phyloP scores from a whole-genome alignment of 441 rosid species.

The Kokia cookei region DNA sequence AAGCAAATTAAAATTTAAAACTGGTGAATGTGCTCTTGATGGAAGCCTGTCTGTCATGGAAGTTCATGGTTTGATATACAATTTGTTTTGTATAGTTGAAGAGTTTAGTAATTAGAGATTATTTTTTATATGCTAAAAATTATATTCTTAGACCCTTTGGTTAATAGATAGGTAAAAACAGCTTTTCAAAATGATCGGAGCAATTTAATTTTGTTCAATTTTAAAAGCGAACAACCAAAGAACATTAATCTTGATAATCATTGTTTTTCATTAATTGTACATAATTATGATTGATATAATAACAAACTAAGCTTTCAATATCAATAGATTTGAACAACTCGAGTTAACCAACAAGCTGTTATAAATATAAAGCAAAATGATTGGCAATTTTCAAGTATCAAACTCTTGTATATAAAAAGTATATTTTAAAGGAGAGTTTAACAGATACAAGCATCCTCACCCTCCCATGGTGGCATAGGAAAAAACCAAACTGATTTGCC shows the following conservation, averaged over 20 bases:
- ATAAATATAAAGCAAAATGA: not conserved
- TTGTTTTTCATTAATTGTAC: too few relatives aligned
- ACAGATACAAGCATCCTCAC: constrained; percentile 27
- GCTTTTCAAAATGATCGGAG: too few relatives aligned
- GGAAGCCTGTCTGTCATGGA: constrained; percentile 12
- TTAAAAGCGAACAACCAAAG: too few relatives aligned
- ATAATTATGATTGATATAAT: too few relatives aligned
- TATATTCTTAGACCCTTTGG: not conserved
- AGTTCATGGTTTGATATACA: constrained; percentile 14
- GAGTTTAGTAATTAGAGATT: constrained; percentile 11
- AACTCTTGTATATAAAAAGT: constrained; percentile 6
- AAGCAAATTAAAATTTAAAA: constrained; percentile 15
- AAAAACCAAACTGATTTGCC: not conserved
- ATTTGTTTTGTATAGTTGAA: constrained; percentile 28
- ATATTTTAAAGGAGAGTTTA: constrained; percentile 17
- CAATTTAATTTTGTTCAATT: too few relatives aligned
- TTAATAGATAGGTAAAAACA: not conserved
- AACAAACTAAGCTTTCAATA: not conserved
- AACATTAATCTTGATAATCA: too few relatives aligned
- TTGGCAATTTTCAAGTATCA: constrained; percentile 1
- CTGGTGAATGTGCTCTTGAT: constrained; percentile 23
- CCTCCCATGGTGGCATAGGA: constrained; percentile 18
- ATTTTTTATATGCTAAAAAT: not conserved
- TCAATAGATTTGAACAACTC: not conserved
- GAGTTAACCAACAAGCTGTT: not conserved